These are phyloP conservation scores for Diophrys sp. DNA, from an alignment of 73 alveolate species.

Conservation along the genomic window DNA sequence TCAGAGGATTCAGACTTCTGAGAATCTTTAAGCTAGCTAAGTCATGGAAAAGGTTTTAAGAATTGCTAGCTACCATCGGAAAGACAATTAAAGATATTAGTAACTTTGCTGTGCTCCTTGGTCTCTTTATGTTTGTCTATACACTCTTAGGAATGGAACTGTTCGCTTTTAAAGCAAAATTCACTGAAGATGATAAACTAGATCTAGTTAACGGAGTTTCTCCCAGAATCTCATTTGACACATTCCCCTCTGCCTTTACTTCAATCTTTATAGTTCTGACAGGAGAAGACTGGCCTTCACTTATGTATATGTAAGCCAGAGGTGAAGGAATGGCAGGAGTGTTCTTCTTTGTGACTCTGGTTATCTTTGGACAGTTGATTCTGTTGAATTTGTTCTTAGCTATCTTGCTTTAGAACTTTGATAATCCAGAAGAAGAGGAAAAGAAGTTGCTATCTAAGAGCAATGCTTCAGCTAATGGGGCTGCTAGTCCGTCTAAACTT, in stretches of 20 bases:
- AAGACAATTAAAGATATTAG: conserved; percentile 30
- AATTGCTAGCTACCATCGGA: conserved; percentile 37
- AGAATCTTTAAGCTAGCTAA: conserved; percentile 64
- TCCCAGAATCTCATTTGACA: conserved; percentile 19
- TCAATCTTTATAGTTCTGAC: conserved; percentile 57
- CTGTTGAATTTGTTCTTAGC: conserved; percentile 47
- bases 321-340: neutral
- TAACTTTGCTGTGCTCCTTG: neutral
- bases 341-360: conserved; percentile 20
- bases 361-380: conserved; percentile 37
- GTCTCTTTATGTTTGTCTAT: conserved; percentile 37
- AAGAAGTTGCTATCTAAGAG: no score
- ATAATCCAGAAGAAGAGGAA: conserved; percentile 4
- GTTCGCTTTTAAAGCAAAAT: conserved; percentile 58
- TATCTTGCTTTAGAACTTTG: conserved; percentile 30
- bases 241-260: conserved; percentile 34
- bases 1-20: conserved; percentile 68
- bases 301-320: conserved; percentile 3
- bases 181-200: conserved; percentile 21
- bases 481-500: no score
- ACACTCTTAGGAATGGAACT: conserved; percentile 72
- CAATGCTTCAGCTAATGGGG: no score
- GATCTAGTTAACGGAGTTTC: neutral
- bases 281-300: conserved; percentile 20
- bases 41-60: conserved; percentile 53